phyloP scores from a whole-genome alignment of 2,329 filamentous ascomycete species.

The Penicillium rolfsii region DNA sequence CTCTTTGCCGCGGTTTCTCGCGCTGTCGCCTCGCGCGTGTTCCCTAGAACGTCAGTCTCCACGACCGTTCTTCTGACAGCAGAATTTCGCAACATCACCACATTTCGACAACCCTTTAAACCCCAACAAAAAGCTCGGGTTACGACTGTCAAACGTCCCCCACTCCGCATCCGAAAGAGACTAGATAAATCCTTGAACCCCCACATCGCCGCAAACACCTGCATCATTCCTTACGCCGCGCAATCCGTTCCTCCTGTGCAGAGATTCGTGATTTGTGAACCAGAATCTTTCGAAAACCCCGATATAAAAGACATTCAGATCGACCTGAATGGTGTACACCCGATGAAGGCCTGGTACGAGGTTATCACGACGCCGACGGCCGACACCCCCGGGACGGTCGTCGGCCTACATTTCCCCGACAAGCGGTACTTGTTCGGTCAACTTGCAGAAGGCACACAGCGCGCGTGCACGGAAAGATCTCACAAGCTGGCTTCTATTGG shows the following conservation, averaged over 20 bases:
- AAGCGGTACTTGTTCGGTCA: conserved; percentile 85
- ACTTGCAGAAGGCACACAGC: conserved; percentile 80
- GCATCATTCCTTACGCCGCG: conserved; percentile 15
- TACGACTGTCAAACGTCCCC: background rate
- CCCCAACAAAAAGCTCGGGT: background rate
- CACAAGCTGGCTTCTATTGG: conserved; percentile 66
- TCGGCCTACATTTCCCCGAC: conserved; percentile 78
- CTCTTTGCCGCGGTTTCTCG: conserved; percentile 35
- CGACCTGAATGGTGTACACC: conserved; percentile 16
- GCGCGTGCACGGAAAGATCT: conserved; percentile 71
- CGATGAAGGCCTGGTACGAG: conserved; percentile 75
- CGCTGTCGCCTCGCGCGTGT: conserved; percentile 25
- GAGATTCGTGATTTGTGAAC: conserved; percentile 33
- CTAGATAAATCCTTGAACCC: background rate
- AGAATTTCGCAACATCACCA: conserved; percentile 13
- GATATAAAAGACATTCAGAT: conserved; percentile 16
- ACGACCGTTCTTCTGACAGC: conserved; percentile 13
- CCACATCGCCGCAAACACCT: conserved; percentile 8
- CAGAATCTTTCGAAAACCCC: conserved; percentile 17
- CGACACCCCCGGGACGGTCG: conserved; percentile 79
- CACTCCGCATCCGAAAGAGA: background rate
- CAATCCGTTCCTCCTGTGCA: background rate
- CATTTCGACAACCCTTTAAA: conserved; percentile 3
- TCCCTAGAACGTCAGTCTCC: conserved; percentile 15
- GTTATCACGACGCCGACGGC: conserved; percentile 80